Conservation (phyloP, 805 yeast genomes). For the Ogataea corticis region DNA sequence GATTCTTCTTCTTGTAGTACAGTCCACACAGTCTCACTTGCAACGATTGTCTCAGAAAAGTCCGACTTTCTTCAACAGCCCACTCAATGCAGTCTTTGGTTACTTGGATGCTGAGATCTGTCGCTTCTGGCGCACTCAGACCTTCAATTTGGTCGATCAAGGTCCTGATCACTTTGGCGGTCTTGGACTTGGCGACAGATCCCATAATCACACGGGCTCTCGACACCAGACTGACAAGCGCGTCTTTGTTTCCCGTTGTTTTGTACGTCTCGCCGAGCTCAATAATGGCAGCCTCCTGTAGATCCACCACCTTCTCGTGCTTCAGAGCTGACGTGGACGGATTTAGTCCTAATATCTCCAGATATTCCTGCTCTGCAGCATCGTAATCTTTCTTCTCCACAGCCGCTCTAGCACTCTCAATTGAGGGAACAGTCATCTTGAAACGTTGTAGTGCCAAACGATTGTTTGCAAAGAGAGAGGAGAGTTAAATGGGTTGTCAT, state of each 20-base stretch:
- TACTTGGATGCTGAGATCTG: constrained; percentile 70
- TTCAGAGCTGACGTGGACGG: constrained; percentile 14
- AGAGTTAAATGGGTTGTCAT: too few relatives aligned
- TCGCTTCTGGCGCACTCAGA: constrained; percentile 48
- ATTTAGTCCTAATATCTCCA: constrained; percentile 43
- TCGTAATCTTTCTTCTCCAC: constrained; percentile 47
- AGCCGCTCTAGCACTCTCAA: constrained; percentile 65
- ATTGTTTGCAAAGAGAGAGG: too few relatives aligned
- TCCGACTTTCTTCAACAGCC: constrained; percentile 80
- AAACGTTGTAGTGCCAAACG: too few relatives aligned
- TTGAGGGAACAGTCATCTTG: constrained; percentile 33
- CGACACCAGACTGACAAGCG: constrained; percentile 62
- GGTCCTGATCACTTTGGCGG: constrained; percentile 84
- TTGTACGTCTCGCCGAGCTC: constrained; percentile 78
- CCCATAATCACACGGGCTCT: constrained; percentile 67
- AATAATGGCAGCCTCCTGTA: constrained; percentile 67
- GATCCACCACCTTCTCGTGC: constrained; percentile 46
- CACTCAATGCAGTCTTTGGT: constrained; percentile 83
- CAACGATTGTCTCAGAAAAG: constrained; percentile 84
- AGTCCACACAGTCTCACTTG: constrained; percentile 80
- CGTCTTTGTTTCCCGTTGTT: constrained; percentile 43
- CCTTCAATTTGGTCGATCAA: constrained; percentile 76
- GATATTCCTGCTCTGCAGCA: constrained; percentile 62
- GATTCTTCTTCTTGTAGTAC: constrained; percentile 62
- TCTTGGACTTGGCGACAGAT: constrained; percentile 86